A percentile compares a stretch with the other conserved stretches of the same genome.
Evolutionary conservation across 805 yeast genomes (phyloP).

Genomic region (Phaffomyces thermotolerans): DNA sequence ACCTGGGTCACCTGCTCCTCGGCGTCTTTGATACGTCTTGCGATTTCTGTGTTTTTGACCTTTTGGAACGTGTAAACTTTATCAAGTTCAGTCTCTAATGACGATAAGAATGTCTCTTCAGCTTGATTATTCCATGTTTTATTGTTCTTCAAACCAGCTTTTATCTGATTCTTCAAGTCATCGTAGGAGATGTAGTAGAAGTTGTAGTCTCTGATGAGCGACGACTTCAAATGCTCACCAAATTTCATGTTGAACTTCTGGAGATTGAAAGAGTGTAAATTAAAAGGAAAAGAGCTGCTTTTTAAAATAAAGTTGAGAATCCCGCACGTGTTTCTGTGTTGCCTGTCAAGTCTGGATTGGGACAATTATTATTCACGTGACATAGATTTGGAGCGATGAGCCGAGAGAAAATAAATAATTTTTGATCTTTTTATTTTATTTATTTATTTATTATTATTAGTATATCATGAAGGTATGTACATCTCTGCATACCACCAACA

Average conservation of each 20-base stretch:
- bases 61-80: slow-evolving; percentile 89
- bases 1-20: slow-evolving; percentile 66
- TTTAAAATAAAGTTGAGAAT: too few species aligned
- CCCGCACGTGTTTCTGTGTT: too few species aligned
- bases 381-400: neutral
- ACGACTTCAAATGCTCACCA: slow-evolving; percentile 86
- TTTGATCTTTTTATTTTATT: too few species aligned
- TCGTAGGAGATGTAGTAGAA: slow-evolving; percentile 90
- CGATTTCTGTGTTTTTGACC: slow-evolving; percentile 79
- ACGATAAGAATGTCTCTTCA: slow-evolving; percentile 74
- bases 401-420: too few species aligned
- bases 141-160: slow-evolving; percentile 55
- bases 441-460: too few species aligned
- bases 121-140: slow-evolving; percentile 64
- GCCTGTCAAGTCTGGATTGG: too few species aligned
- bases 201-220: slow-evolving; percentile 83
- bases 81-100: slow-evolving; percentile 76
- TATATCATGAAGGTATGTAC: too few species aligned
- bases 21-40: slow-evolving; percentile 76
- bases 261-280: neutral
- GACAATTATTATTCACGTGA: too few species aligned
- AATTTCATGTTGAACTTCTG: slow-evolving; percentile 60
- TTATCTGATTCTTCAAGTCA: slow-evolving; percentile 76
- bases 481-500: too few species aligned
- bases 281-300: too few species aligned